Percentiles rank a stretch among this genome's conserved stretches.
Conservation (phyloP, 306 rosid species). For the Rosa lucieae region DNA sequence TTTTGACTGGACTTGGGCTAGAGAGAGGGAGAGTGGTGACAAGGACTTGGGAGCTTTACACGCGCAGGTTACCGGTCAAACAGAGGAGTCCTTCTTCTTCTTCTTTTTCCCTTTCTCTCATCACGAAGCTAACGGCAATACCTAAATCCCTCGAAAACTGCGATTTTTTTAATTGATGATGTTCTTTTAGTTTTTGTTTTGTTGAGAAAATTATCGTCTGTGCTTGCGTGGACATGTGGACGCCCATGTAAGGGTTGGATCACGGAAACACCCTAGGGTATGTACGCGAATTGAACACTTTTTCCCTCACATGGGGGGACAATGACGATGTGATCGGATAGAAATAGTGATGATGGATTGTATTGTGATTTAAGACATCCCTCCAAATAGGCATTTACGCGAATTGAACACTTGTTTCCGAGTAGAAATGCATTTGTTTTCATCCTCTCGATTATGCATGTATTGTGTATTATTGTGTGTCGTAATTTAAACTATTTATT, state of each 20-base stretch:
- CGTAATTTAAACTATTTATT: too few species aligned
- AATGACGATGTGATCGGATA: not conserved
- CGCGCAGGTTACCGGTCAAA: slow-evolving; percentile 38
- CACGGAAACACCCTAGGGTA: not conserved
- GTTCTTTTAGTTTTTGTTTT: not conserved
- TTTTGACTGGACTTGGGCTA: slow-evolving; percentile 40
- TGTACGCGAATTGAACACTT: not conserved
- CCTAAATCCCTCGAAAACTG: slow-evolving; percentile 39
- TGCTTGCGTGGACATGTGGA: not conserved
- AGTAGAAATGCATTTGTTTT: not conserved
- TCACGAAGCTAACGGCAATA: slow-evolving; percentile 55
- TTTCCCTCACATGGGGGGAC: not conserved
- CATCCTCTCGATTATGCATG: too few species aligned
- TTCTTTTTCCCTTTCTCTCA: slow-evolving; percentile 2
- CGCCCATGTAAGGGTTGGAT: not conserved
- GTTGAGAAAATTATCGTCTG: not conserved
- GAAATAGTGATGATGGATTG: not conserved
- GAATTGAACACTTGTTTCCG: too few species aligned
- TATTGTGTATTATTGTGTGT: too few species aligned
- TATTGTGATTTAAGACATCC: not conserved
- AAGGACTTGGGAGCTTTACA: slow-evolving; percentile 37
- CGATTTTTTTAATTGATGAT: not conserved
- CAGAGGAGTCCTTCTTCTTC: slow-evolving; percentile 1
- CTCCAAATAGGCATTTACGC: not conserved
- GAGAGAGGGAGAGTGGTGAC: slow-evolving; percentile 25